Evolutionary conservation across 305 asterid genomes (phyloP).

Genomic region (Rubia occidens): DNA sequence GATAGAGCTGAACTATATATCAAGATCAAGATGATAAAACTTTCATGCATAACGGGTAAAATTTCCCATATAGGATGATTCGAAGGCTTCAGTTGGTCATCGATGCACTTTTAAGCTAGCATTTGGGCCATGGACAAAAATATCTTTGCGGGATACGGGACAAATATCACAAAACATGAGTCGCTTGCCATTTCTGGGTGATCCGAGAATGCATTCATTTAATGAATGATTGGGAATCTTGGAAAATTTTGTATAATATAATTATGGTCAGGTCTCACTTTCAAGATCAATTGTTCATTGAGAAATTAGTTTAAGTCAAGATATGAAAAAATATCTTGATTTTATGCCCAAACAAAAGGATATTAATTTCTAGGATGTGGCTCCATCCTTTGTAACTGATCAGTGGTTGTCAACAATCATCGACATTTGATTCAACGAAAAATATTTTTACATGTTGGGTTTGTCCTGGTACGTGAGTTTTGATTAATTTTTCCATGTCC

Average conservation of each 20-base stretch:
- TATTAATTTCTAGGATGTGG: too few species aligned
- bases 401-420: too few species aligned
- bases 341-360: background rate
- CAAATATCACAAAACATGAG: background rate
- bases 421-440: background rate
- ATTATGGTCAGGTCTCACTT: background rate
- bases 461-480: too few species aligned
- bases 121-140: background rate
- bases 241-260: too few species aligned
- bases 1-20: too few species aligned
- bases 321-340: background rate
- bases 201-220: background rate
- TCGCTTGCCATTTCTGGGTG: background rate
- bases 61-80: too few species aligned
- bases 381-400: background rate
- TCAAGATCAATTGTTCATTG: background rate
- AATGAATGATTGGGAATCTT: background rate
- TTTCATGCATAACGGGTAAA: too few species aligned
- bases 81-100: too few species aligned
- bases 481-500: too few species aligned
- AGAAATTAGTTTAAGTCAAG: background rate
- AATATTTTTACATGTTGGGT: too few species aligned
- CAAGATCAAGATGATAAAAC: too few species aligned
- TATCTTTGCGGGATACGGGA: background rate
- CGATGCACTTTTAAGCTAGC: background rate